Evolutionary conservation across 352 stramenopile species (phyloP), one percentile per base, ranked within the genome.

Genomic region (Globisporangium takayamanum): DNA sequence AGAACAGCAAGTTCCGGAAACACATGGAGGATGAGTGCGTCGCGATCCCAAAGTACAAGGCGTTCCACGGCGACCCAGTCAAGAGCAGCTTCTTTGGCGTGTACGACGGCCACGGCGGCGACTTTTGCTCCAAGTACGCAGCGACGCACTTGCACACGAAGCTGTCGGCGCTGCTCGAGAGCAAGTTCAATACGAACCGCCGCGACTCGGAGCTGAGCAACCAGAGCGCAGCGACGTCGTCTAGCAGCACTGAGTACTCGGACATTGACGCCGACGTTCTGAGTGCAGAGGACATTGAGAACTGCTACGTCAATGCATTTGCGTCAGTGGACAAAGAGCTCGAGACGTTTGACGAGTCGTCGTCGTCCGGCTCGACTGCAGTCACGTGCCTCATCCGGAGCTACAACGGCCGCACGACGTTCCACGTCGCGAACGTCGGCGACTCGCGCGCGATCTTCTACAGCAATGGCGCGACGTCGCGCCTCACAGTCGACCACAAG

Each of bases 391-490:
- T 90, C 39, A 78, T 90, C 44, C 76, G 77, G 52, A 76, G 72
- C 47, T 73, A 71, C 62, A 71, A 80, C 50, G 71, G 72, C 55
- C 70, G 75, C 30, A 89, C 80, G 45, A 81, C 63, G 41, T 84
- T 98, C 58, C 84, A 94, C 62, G 83, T 99, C 44, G 87, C 84
- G 41, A 99, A 99, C 61, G 94, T 99, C 18, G 96, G 96, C 14
- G 95, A 99, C 64, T 98, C 89, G 62, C 89, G 96, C 36, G 94
- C 94, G 16, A 97, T 99, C 53, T 87, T 88, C 39, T 88, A 72
- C 56, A 74, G 68, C 26, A 59, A 73, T 53, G 69, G 72, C 39
- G 52, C 66, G 44, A 88, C 78, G 8, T 70, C 70, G 28, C 77
- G 83, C 14, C 64, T 93, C 22, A 79, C 76, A 6, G 75, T 87